Conservation (phyloP, 768 basidiomycete species). For the Tricholoma terreum region DNA sequence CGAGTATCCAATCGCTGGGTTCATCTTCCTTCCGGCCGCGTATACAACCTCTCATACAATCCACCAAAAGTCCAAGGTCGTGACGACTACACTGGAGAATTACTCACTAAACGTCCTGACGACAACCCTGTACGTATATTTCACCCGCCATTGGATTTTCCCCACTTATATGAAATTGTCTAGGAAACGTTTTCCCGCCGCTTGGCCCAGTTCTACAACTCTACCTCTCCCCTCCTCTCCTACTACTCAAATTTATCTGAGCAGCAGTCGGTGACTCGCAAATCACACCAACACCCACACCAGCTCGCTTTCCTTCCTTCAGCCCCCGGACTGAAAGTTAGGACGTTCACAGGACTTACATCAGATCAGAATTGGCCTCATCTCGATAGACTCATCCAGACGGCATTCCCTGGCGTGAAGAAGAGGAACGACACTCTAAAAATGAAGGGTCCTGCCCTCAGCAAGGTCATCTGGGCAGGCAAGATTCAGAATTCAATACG, state of each 20-base stretch:
- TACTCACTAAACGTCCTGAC: slow-evolving; percentile 83
- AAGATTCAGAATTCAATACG: slow-evolving; percentile 7
- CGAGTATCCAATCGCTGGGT: slow-evolving; percentile 92
- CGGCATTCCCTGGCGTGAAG: slow-evolving; percentile 55
- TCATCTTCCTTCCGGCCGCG: slow-evolving; percentile 81
- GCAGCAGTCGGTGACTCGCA: slow-evolving; percentile 17
- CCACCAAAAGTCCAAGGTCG: slow-evolving; percentile 73
- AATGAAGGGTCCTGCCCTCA: slow-evolving; percentile 44
- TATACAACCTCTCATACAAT: slow-evolving; percentile 90
- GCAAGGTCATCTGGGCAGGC: slow-evolving; percentile 47
- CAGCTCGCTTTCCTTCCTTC: slow-evolving; percentile 45
- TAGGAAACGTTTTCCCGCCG: slow-evolving; percentile 81
- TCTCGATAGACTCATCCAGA: slow-evolving; percentile 59
- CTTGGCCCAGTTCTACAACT: slow-evolving; percentile 70
- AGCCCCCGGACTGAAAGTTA: slow-evolving; percentile 47
- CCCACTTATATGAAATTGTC: slow-evolving; percentile 3
- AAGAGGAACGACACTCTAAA: slow-evolving; percentile 44
- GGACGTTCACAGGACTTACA: slow-evolving; percentile 66
- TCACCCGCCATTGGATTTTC: not conserved
- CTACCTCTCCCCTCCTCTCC: slow-evolving; percentile 76
- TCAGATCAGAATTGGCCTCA: slow-evolving; percentile 91
- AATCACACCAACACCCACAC: slow-evolving; percentile 46
- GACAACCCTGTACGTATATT: slow-evolving; percentile 71
- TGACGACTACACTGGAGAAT: slow-evolving; percentile 87
- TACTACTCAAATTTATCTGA: slow-evolving; percentile 52